phyloP scores from a whole-genome alignment of 1,284 basidiomycete genomes.

The Ceratobasidium sp. region DNA sequence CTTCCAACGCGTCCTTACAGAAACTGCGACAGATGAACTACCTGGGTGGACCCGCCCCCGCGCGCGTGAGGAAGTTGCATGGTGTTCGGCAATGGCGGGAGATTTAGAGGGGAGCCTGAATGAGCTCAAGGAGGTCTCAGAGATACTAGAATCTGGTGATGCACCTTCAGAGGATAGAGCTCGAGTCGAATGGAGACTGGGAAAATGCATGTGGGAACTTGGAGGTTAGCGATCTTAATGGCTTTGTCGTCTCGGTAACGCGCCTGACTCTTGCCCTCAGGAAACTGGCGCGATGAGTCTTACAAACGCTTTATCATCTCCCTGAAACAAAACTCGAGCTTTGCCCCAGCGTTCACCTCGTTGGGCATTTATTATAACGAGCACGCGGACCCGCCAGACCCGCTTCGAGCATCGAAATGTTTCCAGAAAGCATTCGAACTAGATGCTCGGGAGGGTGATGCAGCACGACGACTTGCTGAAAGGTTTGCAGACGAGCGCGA shows the following conservation, averaged over 20 bases:
- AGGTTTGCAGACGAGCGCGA: slow-evolving; percentile 93
- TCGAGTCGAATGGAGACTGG: slow-evolving; percentile 85
- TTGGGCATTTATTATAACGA: slow-evolving; percentile 92
- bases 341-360: slow-evolving; percentile 92
- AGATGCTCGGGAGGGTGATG: slow-evolving; percentile 87
- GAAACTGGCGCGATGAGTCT: slow-evolving; percentile 63
- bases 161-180: slow-evolving; percentile 71
- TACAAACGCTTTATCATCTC: slow-evolving; percentile 86
- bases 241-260: slow-evolving; percentile 43
- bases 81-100: slow-evolving; percentile 79
- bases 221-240: slow-evolving; percentile 63
- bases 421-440: slow-evolving; percentile 99
- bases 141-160: slow-evolving; percentile 64
- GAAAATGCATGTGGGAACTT: slow-evolving; percentile 79
- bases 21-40: slow-evolving; percentile 60
- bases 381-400: slow-evolving; percentile 76
- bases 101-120: slow-evolving; percentile 64
- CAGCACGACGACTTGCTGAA: slow-evolving; percentile 84
- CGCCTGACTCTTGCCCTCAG: neutral
- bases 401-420: slow-evolving; percentile 89
- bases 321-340: slow-evolving; percentile 79
- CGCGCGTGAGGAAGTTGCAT: slow-evolving; percentile 84
- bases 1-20: slow-evolving; percentile 64
- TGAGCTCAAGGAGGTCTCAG: slow-evolving; percentile 69
- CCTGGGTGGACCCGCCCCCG: slow-evolving; percentile 63